Evolutionary conservation across 495 filamentous ascomycete species (phyloP), one percentile per base, ranked within the genome.

Genomic region (Cercophora scortea): DNA sequence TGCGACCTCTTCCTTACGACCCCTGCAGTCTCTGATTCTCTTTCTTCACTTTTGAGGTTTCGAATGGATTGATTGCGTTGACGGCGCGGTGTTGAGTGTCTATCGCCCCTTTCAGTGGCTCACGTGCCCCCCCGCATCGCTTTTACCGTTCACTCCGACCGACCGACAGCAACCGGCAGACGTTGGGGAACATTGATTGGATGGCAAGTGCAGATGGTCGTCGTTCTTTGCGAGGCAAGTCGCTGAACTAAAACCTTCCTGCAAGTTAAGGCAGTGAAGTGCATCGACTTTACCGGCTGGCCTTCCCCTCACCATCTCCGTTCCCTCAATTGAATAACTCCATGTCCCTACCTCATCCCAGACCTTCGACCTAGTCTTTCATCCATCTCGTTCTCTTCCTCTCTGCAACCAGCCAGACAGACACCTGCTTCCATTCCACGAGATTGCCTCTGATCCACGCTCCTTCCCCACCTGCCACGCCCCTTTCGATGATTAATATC

Each of bases 261-360:
- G 49, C 41, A 50, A 33, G 8, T 10, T 25, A 16, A 35, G 32
- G 47, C 33, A 32, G 40, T 42, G 32, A 33, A 41, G 32, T 50
- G 32, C 47, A 33, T 50, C 49, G 43, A 42, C 42, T 36, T 36
- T 1, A 43, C n/a, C 15, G 18, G 35, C 47, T 47, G 52, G 53
- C 32, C 47, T 63, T 56, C 61, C 61, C 55, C 53, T 63, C 61
- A 56, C 47, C 49, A 25, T 25, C 25, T 43, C 54, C 46, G 45
- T 39, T 41, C 44, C 49, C 33, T 41, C 50, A 32, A 10, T 5
- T 33, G n/a, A 8, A 12, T 38, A 10, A 39, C 8, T 50, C 2
- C 17, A 32, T 39, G 11, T 40, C 11, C 25, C 25, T 25, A 25
- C 25, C 5, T 25, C 25, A 25, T 25, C 5, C 25, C 25, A 25